These are phyloP conservation scores for Aciculosporium take DNA, from an alignment of 2,329 filamentous ascomycete species.

Conservation along the genomic window DNA sequence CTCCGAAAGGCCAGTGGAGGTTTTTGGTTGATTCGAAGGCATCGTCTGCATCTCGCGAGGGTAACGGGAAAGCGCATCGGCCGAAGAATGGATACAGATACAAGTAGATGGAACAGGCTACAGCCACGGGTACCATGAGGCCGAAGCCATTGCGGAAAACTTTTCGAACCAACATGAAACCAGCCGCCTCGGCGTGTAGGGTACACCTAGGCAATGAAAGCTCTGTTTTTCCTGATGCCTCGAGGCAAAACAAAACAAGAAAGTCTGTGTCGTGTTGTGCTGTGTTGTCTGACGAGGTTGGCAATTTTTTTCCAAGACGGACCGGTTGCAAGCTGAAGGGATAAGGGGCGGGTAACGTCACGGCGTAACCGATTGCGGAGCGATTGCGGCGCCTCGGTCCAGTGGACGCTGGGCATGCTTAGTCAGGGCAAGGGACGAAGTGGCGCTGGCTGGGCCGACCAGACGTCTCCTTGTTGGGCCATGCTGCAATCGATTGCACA, in stretches of 20 bases:
- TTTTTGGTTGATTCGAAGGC: conserved; percentile 23
- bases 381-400: too few relatives aligned
- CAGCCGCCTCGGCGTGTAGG: conserved; percentile 20
- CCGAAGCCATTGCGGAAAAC: conserved; percentile 43
- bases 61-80: conserved; percentile 64
- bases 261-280: not conserved
- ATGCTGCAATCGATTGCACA: too few relatives aligned
- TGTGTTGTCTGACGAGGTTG: not conserved
- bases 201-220: not conserved
- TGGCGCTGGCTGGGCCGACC: too few relatives aligned
- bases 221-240: not conserved
- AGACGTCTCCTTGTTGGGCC: too few relatives aligned
- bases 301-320: too few relatives aligned
- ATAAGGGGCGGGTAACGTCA: too few relatives aligned
- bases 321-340: too few relatives aligned
- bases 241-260: not conserved
- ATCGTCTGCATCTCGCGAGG: conserved; percentile 20
- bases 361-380: too few relatives aligned
- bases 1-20: conserved; percentile 27
- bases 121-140: conserved; percentile 44
- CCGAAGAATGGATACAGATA: conserved; percentile 78
- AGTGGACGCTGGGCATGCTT: too few relatives aligned
- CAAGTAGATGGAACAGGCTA: conserved; percentile 60
- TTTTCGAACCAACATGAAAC: conserved; percentile 38
- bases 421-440: too few relatives aligned